These are phyloP conservation scores for Curvularia verruculosa DNA, from an alignment of 2,329 filamentous ascomycete genomes.

Conservation along the genomic window DNA sequence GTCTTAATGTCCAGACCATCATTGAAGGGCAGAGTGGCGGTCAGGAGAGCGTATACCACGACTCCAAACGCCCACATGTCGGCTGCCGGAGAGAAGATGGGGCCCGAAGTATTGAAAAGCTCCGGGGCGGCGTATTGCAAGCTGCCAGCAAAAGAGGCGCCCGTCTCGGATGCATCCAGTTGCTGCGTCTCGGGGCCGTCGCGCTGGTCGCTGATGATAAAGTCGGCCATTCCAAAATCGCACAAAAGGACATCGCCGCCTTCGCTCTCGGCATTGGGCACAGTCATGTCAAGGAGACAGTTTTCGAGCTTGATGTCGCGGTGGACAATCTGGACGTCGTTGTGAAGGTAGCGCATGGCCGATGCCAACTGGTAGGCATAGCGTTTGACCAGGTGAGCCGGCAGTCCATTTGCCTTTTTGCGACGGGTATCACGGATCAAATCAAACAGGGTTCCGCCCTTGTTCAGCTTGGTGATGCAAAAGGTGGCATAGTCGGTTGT, in stretches of 20 bases:
- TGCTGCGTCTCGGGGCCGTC: conserved; percentile 58
- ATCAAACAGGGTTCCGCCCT: conserved; percentile 69
- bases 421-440: conserved; percentile 62
- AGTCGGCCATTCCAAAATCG: conserved; percentile 74
- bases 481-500: conserved; percentile 72
- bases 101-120: conserved; percentile 50
- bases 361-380: conserved; percentile 69
- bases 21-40: conserved; percentile 67
- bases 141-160: conserved; percentile 65
- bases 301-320: conserved; percentile 74
- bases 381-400: conserved; percentile 59
- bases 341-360: conserved; percentile 69
- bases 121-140: conserved; percentile 62
- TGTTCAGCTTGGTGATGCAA: conserved; percentile 69
- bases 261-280: conserved; percentile 54
- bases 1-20: conserved; percentile 65
- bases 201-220: conserved; percentile 63
- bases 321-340: conserved; percentile 70
- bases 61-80: conserved; percentile 73
- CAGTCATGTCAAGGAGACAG: conserved; percentile 65
- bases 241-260: conserved; percentile 66
- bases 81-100: conserved; percentile 60
- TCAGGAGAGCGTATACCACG: conserved; percentile 65
- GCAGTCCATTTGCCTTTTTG: conserved; percentile 53
- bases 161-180: conserved; percentile 54